These are phyloP conservation scores for Amoeboradix gromovi DNA, from an alignment of 371 early-diverging fungal genomes.

Conservation along the genomic window DNA sequence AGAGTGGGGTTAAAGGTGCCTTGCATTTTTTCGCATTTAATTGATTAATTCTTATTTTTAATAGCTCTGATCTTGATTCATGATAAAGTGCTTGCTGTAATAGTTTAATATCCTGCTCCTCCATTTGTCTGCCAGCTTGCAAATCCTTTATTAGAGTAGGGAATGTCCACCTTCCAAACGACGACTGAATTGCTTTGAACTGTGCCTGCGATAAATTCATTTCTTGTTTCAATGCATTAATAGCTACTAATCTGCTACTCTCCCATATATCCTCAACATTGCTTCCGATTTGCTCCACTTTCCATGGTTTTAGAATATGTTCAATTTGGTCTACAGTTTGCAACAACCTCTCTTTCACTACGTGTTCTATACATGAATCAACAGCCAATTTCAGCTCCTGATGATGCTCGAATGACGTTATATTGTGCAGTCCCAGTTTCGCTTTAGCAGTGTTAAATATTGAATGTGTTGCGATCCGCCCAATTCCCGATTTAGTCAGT, in stretches of 20 bases:
- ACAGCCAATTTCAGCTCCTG: slow-evolving; percentile 46
- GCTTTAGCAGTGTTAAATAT: slow-evolving; percentile 49
- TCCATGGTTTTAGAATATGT: slow-evolving; percentile 89
- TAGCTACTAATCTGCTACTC: slow-evolving; percentile 45
- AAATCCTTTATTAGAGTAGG: slow-evolving; percentile 11
- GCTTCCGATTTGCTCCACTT: slow-evolving; percentile 73
- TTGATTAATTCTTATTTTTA: neutral
- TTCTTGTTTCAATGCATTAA: slow-evolving; percentile 38
- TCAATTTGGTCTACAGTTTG: slow-evolving; percentile 81
- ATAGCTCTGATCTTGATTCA: neutral
- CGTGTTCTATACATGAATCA: slow-evolving; percentile 42
- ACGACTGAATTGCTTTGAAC: slow-evolving; percentile 33
- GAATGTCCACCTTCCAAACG: slow-evolving; percentile 47
- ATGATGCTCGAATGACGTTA: slow-evolving; percentile 46
- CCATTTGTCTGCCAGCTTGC: neutral
- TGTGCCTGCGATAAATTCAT: slow-evolving; percentile 36
- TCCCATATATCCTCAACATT: slow-evolving; percentile 49
- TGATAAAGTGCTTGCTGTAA: neutral
- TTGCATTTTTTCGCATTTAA: neutral
- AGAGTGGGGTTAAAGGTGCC: neutral
- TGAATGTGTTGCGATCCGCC: slow-evolving; percentile 57
- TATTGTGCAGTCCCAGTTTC: slow-evolving; percentile 45
- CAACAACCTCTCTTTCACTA: slow-evolving; percentile 49
- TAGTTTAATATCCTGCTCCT: neutral
- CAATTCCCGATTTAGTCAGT: slow-evolving; percentile 74